Evolutionary conservation across 345 rosid genomes (phyloP), one percentile per base, ranked within the genome.

Genomic region (Luvunga scandens): DNA sequence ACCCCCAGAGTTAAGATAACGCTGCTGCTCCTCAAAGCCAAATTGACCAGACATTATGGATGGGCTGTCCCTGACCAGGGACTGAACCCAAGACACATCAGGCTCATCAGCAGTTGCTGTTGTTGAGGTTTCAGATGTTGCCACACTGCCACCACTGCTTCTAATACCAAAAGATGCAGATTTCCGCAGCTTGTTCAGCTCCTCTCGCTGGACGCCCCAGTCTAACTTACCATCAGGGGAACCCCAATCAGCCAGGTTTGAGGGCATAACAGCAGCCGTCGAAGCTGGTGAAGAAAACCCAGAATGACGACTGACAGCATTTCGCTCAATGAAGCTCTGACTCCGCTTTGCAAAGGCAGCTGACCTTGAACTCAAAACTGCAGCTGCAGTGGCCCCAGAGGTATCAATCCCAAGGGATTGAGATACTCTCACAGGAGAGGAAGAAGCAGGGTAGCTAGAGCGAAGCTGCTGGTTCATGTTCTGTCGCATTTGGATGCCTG

Each of bases 211-310:
- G 60, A 94, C 77, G 10, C 90, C 89, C 97, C 97, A 92, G 83
- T 92, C 94, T 64, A 94, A 72, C 80, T 92, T 94, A 0, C 97
- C 98, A 78, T 87, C 91, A 12, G 94, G 88, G 7, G 94, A 92
- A 22, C 91, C 92, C 97, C 97, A 94, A 67, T 90, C 96, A 1
- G 81, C 72, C 56, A 86, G 69, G 65, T 82, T 83, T 42, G 87
- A 69, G 64, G 82, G 60, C 80, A 80, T 71, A 60, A 72, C 66
- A 71, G 81, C 38, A 30, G 86, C 79, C 14, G 87, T 79, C 66
- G 89, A 68, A 33, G 78, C 72, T 65, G 88, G 73, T n/a, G 91
- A 76, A 56, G 90, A 75, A 68, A 77, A 69, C 53, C 86, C 82
- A 6, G 84, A 63, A 79, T 75, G 90, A 22, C 82, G 86, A 72